Evolutionary conservation across 2,329 filamentous ascomycete species (phyloP).

Genomic region (Diplodia mutila): DNA sequence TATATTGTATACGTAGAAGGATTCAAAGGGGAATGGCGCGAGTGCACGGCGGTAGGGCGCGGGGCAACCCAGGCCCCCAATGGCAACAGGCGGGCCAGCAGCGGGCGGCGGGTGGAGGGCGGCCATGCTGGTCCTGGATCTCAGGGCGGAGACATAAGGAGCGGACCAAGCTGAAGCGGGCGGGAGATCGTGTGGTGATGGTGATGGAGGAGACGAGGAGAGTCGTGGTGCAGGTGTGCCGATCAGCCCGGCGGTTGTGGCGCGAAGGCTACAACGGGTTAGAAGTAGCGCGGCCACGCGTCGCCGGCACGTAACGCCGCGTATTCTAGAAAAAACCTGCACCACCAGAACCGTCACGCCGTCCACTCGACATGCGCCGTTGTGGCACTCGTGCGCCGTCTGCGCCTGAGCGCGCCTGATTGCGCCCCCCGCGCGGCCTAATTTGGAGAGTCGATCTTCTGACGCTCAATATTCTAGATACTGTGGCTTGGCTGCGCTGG

Average conservation of each 20-base stretch:
- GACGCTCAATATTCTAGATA: neutral
- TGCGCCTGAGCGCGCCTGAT: neutral
- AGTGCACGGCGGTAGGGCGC: neutral
- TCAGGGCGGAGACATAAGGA: no score
- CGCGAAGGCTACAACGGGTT: neutral
- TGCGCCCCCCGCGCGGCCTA: neutral
- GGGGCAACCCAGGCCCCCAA: neutral
- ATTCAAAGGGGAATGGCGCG: neutral
- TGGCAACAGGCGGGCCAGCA: neutral
- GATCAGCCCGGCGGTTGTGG: neutral
- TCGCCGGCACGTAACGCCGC: conserved; percentile 12
- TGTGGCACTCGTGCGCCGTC: neutral
- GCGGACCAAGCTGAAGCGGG: no score
- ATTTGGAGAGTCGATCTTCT: neutral
- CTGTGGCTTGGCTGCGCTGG: conserved; percentile 2
- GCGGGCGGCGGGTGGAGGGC: neutral
- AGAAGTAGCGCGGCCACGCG: conserved; percentile 1
- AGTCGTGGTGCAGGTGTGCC: neutral
- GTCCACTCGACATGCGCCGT: neutral
- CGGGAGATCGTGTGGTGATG: no score
- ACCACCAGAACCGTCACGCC: neutral
- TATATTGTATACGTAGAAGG: conserved; percentile 1
- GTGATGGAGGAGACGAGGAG: neutral
- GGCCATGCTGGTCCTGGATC: neutral
- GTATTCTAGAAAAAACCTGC: neutral